Conservation (phyloP, 495 filamentous ascomycete species). For the Aspergillus asperescens region DNA sequence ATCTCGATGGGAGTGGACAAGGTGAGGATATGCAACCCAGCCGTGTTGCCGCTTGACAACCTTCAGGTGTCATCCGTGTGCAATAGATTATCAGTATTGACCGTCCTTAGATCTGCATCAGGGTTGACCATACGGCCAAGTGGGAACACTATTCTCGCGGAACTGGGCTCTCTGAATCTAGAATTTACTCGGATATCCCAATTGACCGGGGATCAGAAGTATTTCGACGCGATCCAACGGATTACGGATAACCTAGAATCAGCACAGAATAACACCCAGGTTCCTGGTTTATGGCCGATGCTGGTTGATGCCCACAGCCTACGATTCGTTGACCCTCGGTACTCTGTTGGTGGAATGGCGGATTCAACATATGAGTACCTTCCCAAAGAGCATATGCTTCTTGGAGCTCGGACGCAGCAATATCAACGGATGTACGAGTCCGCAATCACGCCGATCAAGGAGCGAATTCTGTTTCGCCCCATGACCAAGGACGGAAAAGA, state of each 20-base stretch:
- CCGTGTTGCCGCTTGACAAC: background rate
- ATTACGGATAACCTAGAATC: slow-evolving; percentile 77
- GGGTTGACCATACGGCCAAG: slow-evolving; percentile 39
- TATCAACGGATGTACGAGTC: slow-evolving; percentile 76
- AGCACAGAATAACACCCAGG: slow-evolving; percentile 59
- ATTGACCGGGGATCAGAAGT: slow-evolving; percentile 75
- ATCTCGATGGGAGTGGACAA: slow-evolving; percentile 49
- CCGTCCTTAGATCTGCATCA: slow-evolving; percentile 28
- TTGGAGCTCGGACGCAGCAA: slow-evolving; percentile 73
- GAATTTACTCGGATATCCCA: slow-evolving; percentile 94
- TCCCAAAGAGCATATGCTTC: slow-evolving; percentile 72
- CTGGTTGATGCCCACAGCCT: slow-evolving; percentile 58
- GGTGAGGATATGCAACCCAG: slow-evolving; percentile 18
- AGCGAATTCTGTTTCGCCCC: slow-evolving; percentile 73
- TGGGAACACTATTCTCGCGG: slow-evolving; percentile 56
- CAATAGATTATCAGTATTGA: slow-evolving; percentile 9
- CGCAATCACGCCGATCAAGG: slow-evolving; percentile 62
- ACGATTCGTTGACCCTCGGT: slow-evolving; percentile 48
- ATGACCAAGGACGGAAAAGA: slow-evolving; percentile 73
- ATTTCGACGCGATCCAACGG: slow-evolving; percentile 88
- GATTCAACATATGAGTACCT: slow-evolving; percentile 97
- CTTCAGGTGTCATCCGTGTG: background rate
- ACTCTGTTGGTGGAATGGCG: slow-evolving; percentile 78
- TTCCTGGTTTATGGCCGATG: slow-evolving; percentile 82
- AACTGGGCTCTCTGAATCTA: slow-evolving; percentile 80